phyloP scores from a whole-genome alignment of 169 alveolate genomes.

The Eimeria brunetti region DNA sequence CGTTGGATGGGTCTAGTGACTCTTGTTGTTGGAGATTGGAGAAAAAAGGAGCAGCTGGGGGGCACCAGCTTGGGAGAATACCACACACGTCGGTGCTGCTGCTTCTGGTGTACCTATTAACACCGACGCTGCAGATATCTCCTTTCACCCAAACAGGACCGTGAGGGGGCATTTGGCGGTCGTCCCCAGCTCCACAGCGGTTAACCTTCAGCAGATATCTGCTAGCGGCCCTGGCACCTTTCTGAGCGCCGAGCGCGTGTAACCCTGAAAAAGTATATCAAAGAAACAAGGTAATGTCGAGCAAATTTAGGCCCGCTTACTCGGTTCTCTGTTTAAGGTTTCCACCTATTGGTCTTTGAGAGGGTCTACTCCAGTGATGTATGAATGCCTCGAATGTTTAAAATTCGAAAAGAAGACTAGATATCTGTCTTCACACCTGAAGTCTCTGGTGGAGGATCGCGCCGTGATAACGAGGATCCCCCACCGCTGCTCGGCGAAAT shows the following conservation, averaged over 20 bases:
- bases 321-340: background rate
- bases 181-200: slow-evolving; percentile 48
- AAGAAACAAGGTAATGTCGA: background rate
- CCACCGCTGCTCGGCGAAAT: slow-evolving; percentile 8
- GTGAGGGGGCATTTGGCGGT: slow-evolving; percentile 4
- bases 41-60: background rate
- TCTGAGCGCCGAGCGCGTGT: background rate
- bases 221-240: slow-evolving; percentile 10
- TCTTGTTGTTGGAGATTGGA: slow-evolving; percentile 8
- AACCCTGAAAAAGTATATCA: slow-evolving; percentile 13
- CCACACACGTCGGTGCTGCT: slow-evolving; percentile 47
- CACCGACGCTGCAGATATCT: background rate
- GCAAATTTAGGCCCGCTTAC: background rate
- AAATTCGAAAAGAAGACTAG: too few relatives aligned
- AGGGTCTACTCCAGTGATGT: background rate
- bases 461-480: slow-evolving; percentile 37
- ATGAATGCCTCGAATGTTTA: background rate
- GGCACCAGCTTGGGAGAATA: background rate
- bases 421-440: background rate
- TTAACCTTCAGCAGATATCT: background rate
- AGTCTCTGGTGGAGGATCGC: slow-evolving; percentile 13
- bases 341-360: background rate
- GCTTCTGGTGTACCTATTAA: slow-evolving; percentile 45
- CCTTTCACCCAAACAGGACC: slow-evolving; percentile 8
- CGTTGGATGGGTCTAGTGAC: slow-evolving; percentile 5